Conservation (phyloP, 345 rosid species). For the Erysimum cheiranthoides region DNA sequence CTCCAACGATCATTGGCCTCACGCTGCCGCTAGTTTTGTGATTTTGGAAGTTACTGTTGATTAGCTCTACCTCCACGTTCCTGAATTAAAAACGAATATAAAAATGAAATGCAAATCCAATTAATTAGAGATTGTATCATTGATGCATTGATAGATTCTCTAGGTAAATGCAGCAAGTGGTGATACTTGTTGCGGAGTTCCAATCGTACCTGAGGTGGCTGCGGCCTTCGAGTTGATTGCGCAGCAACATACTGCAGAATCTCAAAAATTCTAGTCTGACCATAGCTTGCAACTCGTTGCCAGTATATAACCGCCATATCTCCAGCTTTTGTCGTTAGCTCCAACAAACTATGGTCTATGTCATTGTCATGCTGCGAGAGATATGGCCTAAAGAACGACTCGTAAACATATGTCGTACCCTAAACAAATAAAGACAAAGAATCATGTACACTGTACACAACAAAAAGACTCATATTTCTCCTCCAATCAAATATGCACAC, state of each 20-base stretch:
- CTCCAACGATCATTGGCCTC: too few species aligned
- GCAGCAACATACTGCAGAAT: slow-evolving; percentile 61
- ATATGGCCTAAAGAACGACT: slow-evolving; percentile 57
- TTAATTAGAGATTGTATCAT: neutral
- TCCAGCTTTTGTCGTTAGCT: slow-evolving; percentile 59
- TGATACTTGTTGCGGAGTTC: neutral
- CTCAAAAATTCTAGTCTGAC: slow-evolving; percentile 59
- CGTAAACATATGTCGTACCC: slow-evolving; percentile 70
- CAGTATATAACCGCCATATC: slow-evolving; percentile 56
- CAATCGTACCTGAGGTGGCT: slow-evolving; percentile 52
- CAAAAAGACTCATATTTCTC: neutral
- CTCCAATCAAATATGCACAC: slow-evolving; percentile 20
- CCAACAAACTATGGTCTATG: slow-evolving; percentile 65
- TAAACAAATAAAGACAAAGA: slow-evolving; percentile 24
- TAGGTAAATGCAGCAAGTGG: neutral
- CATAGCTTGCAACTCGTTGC: slow-evolving; percentile 66
- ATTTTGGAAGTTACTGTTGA: too few species aligned
- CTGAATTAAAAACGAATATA: slow-evolving; percentile 31
- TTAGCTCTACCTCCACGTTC: slow-evolving; percentile 57
- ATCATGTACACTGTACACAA: neutral
- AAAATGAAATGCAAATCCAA: neutral
- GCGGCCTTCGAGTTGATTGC: slow-evolving; percentile 52
- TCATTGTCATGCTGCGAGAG: slow-evolving; percentile 66
- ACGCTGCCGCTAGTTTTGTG: too few species aligned
- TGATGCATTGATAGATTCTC: neutral